Conservation (phyloP, 345 rosid species). For the Abelmoschus esculentus region DNA sequence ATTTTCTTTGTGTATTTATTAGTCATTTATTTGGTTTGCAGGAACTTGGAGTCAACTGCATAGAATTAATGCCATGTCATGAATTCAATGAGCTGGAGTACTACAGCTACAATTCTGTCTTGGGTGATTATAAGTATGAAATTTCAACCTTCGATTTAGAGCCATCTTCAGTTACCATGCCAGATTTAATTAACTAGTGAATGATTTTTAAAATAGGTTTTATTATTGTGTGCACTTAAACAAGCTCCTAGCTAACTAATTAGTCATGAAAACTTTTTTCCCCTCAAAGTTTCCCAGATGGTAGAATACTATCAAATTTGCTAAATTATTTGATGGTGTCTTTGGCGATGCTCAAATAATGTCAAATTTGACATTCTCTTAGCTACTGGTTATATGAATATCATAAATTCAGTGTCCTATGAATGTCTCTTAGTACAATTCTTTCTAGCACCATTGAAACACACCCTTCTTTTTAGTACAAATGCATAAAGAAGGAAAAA, state of each 20-base stretch:
- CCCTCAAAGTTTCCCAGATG: background rate
- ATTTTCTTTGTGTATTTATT: constrained; percentile 10
- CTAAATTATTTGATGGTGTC: background rate
- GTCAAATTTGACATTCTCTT: too few relatives aligned
- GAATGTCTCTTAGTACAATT: too few relatives aligned
- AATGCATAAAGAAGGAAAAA: too few relatives aligned
- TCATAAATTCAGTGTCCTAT: too few relatives aligned
- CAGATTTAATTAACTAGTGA: constrained; percentile 5
- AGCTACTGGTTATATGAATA: too few relatives aligned
- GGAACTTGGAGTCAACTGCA: constrained; percentile 96
- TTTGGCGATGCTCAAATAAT: too few relatives aligned
- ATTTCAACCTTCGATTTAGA: constrained; percentile 12
- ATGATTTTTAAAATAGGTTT: background rate
- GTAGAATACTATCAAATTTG: background rate
- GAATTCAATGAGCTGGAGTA: constrained; percentile 96
- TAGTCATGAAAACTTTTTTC: background rate
- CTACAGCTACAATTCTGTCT: constrained; percentile 70
- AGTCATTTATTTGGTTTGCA: constrained; percentile 30
- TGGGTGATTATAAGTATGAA: constrained; percentile 73
- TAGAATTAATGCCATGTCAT: constrained; percentile 96
- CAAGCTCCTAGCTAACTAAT: constrained; percentile 1
- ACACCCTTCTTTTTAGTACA: too few relatives aligned
- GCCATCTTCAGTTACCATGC: constrained; percentile 4
- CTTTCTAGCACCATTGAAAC: too few relatives aligned
- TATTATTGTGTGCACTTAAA: background rate